Evolutionary conservation across 805 yeast species (phyloP).

Genomic region (Lipomyces oligophaga): DNA sequence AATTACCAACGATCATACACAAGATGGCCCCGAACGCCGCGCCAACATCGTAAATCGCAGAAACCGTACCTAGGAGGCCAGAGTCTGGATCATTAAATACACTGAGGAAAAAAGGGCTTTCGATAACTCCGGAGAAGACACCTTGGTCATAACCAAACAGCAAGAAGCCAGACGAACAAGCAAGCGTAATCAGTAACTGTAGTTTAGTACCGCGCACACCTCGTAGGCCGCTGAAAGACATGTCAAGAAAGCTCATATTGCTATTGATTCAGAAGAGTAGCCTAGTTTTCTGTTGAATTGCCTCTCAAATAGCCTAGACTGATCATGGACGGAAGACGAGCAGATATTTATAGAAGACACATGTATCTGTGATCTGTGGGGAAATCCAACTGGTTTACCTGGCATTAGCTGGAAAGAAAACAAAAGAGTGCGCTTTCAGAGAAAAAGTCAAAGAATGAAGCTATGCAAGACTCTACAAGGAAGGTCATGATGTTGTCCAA

Average conservation of each 20-base stretch:
- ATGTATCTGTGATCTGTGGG: no score
- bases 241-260: background rate
- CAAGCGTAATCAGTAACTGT: slow-evolving; percentile 12
- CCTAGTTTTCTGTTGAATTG: no score
- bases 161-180: slow-evolving; percentile 35
- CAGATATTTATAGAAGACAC: no score
- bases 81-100: slow-evolving; percentile 28
- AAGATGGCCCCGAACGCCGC: slow-evolving; percentile 71
- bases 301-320: no score
- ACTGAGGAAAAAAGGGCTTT: slow-evolving; percentile 45
- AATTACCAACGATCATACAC: slow-evolving; percentile 60
- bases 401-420: no score
- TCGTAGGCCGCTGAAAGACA: slow-evolving; percentile 4
- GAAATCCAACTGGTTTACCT: no score
- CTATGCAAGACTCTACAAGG: no score
- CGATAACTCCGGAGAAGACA: slow-evolving; percentile 51
- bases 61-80: slow-evolving; percentile 31
- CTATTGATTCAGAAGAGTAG: no score
- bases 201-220: slow-evolving; percentile 7
- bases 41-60: slow-evolving; percentile 59
- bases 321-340: no score
- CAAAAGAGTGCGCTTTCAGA: no score
- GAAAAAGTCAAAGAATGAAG: no score
- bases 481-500: no score
- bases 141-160: slow-evolving; percentile 35